phyloP scores from a whole-genome alignment of 345 rosid genomes.

The Populus alba region DNA sequence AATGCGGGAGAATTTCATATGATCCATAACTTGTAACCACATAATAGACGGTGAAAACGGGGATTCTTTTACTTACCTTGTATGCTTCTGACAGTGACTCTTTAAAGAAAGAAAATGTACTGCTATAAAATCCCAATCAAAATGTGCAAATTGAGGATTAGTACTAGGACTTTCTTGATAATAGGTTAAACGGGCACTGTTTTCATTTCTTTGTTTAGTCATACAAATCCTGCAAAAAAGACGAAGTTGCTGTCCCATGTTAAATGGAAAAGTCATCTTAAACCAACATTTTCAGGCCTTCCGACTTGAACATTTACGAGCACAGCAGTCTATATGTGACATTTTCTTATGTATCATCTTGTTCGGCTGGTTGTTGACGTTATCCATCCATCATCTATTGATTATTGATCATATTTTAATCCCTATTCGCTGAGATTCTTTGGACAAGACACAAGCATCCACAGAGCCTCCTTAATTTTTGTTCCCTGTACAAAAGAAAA shows the following conservation, averaged over 20 bases:
- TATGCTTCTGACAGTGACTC: no score
- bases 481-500: background rate
- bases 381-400: background rate
- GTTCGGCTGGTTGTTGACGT: background rate
- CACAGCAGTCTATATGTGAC: background rate
- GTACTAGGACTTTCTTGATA: background rate
- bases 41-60: no score
- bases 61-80: no score
- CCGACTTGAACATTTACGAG: background rate
- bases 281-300: background rate
- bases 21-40: constrained; percentile 20
- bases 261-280: background rate
- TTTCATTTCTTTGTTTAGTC: background rate
- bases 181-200: background rate
- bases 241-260: background rate
- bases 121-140: no score
- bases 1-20: constrained; percentile 46
- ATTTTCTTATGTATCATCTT: background rate
- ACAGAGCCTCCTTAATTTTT: background rate
- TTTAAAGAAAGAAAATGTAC: no score
- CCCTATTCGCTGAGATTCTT: background rate
- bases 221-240: background rate
- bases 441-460: background rate
- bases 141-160: background rate
- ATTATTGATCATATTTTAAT: background rate